Evolutionary conservation across 2,329 filamentous ascomycete genomes (phyloP).

Genomic region (Dactylellina parvicollis): DNA sequence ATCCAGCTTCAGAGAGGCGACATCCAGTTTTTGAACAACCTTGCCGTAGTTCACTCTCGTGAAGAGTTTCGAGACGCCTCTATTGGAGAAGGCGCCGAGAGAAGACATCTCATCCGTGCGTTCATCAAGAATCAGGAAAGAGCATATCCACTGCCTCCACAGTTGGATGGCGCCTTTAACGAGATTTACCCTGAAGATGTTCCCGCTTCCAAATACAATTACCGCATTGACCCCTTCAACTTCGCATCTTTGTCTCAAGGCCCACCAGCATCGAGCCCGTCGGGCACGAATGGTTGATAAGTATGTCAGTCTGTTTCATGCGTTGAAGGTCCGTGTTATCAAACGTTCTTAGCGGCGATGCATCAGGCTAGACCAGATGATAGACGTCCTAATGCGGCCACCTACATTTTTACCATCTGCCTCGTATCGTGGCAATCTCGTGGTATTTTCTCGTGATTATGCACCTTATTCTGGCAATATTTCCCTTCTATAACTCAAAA

Average conservation of each 20-base stretch:
- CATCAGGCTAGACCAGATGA: conserved; percentile 5
- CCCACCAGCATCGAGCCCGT: conserved; percentile 40
- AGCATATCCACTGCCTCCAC: conserved; percentile 62
- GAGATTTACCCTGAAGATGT: conserved; percentile 66
- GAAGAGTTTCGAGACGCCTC: conserved; percentile 62
- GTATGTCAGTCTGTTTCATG: background rate
- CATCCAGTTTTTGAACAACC: conserved; percentile 65
- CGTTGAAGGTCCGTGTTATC: conserved; percentile 12
- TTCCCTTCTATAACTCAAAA: conserved; percentile 18
- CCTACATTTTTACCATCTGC: background rate
- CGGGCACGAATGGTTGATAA: conserved; percentile 44
- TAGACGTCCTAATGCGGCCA: conserved; percentile 3
- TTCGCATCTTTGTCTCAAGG: conserved; percentile 41
- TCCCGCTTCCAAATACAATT: conserved; percentile 66
- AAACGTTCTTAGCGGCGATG: background rate
- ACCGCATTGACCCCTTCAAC: conserved; percentile 67
- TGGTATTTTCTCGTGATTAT: background rate
- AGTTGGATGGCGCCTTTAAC: conserved; percentile 64
- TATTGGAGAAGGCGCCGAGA: conserved; percentile 38
- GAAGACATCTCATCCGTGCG: conserved; percentile 64
- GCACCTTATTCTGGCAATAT: background rate
- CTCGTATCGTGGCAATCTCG: background rate
- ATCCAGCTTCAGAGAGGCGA: conserved; percentile 62
- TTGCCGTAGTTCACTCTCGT: conserved; percentile 64
- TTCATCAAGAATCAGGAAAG: conserved; percentile 64